Evolutionary conservation across 1,284 basidiomycete genomes (phyloP).

Genomic region (Microbotryum silenes-acaulis): DNA sequence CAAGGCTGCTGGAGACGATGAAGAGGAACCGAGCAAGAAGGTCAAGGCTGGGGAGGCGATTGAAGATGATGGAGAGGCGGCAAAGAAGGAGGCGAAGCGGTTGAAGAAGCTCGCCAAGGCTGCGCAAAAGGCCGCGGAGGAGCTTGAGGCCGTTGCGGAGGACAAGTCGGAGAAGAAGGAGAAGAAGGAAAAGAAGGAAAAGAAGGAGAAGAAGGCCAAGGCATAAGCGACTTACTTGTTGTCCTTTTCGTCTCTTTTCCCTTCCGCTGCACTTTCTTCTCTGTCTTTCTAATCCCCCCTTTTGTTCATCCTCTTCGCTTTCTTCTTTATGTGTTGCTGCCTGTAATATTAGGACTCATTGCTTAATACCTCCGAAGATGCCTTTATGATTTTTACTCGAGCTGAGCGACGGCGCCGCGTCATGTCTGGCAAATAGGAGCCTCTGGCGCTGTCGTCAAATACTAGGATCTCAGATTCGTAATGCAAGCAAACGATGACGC

Average conservation of each 20-base stretch:
- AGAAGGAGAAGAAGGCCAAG: not conserved
- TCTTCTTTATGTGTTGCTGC: too few relatives aligned
- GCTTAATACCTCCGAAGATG: too few relatives aligned
- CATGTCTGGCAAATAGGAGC: too few relatives aligned
- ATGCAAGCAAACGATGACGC: too few relatives aligned
- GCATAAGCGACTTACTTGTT: not conserved
- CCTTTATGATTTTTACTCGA: too few relatives aligned
- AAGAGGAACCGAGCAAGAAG: conserved; percentile 1
- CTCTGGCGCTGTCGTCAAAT: too few relatives aligned
- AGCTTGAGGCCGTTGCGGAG: not conserved
- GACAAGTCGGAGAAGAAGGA: conserved; percentile 18
- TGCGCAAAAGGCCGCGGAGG: too few relatives aligned
- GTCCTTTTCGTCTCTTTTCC: not conserved
- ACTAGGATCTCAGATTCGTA: too few relatives aligned
- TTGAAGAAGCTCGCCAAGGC: conserved; percentile 1
- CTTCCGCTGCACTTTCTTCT: not conserved
- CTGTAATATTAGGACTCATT: too few relatives aligned
- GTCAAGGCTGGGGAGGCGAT: conserved; percentile 6
- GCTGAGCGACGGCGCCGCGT: too few relatives aligned
- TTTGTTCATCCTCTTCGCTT: too few relatives aligned
- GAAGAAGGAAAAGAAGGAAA: conserved; percentile 11
- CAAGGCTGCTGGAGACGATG: conserved; percentile 15
- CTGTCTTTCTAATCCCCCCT: too few relatives aligned
- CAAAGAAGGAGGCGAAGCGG: conserved; percentile 6
- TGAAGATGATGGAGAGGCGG: conserved; percentile 10